Evolutionary conservation across 352 stramenopile species (phyloP).

Genomic region (Phytophthora idaei): DNA sequence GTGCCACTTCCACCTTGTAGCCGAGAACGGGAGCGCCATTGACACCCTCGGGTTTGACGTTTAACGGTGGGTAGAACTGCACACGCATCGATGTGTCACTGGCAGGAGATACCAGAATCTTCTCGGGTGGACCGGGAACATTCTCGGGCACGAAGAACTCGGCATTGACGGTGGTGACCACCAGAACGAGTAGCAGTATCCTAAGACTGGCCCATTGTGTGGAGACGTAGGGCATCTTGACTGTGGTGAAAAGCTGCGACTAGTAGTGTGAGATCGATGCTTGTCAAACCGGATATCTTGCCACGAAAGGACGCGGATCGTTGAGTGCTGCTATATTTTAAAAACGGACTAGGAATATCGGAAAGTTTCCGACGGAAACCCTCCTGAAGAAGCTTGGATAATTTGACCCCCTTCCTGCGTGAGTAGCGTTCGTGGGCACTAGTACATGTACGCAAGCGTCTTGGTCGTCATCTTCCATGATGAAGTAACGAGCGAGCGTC

Average conservation of each 20-base stretch:
- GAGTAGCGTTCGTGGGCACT: too few relatives aligned
- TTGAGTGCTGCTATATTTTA: slow-evolving; percentile 4
- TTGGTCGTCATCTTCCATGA: too few relatives aligned
- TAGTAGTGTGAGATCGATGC: not conserved
- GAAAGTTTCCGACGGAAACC: too few relatives aligned
- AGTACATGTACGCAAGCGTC: too few relatives aligned
- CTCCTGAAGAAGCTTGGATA: too few relatives aligned
- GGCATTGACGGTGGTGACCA: slow-evolving; percentile 18
- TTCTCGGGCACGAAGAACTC: slow-evolving; percentile 67
- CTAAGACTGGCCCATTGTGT: slow-evolving; percentile 59
- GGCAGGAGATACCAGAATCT: slow-evolving; percentile 53
- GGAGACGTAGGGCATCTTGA: slow-evolving; percentile 20
- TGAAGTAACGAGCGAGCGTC: too few relatives aligned
- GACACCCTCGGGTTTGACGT: slow-evolving; percentile 67
- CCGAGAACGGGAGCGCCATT: slow-evolving; percentile 75
- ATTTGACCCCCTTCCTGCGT: too few relatives aligned
- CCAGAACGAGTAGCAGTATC: slow-evolving; percentile 22
- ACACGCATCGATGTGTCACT: slow-evolving; percentile 63
- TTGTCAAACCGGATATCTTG: slow-evolving; percentile 1
- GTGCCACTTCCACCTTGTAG: slow-evolving; percentile 82
- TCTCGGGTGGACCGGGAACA: slow-evolving; percentile 66
- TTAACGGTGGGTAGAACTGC: slow-evolving; percentile 61
- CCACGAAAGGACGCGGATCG: not conserved
- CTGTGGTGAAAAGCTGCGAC: not conserved
- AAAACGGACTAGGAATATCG: not conserved